Conservation (phyloP, 2,329 filamentous ascomycete genomes). For the Lecanicillium sp. region DNA sequence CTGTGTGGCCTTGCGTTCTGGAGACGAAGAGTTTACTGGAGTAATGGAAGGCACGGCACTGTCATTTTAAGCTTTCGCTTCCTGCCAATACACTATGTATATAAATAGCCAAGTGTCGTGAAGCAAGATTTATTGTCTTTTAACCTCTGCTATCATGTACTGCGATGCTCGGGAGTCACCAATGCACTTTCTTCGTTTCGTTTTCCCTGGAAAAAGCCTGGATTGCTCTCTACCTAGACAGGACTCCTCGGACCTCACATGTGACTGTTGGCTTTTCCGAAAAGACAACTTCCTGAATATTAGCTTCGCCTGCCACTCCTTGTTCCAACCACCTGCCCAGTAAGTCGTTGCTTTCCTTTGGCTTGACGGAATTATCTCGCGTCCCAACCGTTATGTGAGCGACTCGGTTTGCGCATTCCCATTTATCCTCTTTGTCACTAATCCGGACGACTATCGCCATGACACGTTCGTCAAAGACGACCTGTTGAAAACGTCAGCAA, state of each 20-base stretch:
- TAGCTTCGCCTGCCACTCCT: conserved; percentile 29
- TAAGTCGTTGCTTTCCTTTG: conserved; percentile 88
- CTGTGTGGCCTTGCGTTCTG: too few relatives aligned
- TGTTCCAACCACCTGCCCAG: conserved; percentile 64
- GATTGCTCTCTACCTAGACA: conserved; percentile 31
- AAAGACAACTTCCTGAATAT: conserved; percentile 41
- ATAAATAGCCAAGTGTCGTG: too few relatives aligned
- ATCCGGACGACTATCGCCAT: conserved; percentile 89
- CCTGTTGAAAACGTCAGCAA: conserved; percentile 25
- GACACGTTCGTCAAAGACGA: conserved; percentile 78
- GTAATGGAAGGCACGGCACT: too few relatives aligned
- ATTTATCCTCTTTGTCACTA: conserved; percentile 44
- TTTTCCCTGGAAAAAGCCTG: background rate
- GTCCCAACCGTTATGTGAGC: conserved; percentile 91
- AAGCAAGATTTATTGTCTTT: too few relatives aligned
- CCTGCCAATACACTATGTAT: too few relatives aligned
- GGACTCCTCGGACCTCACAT: conserved; percentile 40
- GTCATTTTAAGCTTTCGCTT: too few relatives aligned
- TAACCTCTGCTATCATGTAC: too few relatives aligned
- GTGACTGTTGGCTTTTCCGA: conserved; percentile 39
- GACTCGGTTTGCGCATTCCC: conserved; percentile 68
- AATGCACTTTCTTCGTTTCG: background rate
- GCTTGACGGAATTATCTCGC: conserved; percentile 65
- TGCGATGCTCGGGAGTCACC: too few relatives aligned
- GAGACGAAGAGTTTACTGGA: too few relatives aligned